These are phyloP conservation scores for Mycena maculata DNA, from an alignment of 768 basidiomycete species.

Conservation along the genomic window DNA sequence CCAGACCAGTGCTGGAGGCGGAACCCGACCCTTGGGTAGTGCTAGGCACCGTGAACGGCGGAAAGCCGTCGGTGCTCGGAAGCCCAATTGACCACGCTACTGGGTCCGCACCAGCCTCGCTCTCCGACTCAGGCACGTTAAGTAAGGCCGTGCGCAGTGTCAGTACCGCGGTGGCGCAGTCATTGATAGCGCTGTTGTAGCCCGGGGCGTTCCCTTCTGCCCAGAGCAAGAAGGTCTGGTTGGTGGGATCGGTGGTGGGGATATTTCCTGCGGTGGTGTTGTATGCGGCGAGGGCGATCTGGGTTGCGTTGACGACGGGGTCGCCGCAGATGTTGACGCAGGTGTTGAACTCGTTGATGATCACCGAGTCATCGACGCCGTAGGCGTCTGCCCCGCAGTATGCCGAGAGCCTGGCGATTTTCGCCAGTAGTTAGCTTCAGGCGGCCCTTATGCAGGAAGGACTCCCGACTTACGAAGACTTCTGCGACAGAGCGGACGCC, in stretches of 20 bases:
- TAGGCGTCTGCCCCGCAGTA: neutral
- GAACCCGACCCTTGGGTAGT: neutral
- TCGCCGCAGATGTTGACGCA: neutral
- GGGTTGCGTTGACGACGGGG: neutral
- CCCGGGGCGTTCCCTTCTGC: conserved; percentile 1
- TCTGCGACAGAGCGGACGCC: neutral
- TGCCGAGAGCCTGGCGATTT: neutral
- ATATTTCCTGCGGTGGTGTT: neutral
- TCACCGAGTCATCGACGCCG: neutral
- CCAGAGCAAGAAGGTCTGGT: neutral
- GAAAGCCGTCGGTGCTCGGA: conserved; percentile 1
- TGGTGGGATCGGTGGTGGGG: conserved; percentile 1
- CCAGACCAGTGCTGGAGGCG: conserved; percentile 1
- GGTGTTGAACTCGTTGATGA: neutral
- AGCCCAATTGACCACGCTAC: neutral
- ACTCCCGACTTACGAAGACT: conserved; percentile 1
- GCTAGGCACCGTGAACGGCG: neutral
- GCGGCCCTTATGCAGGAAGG: conserved; percentile 1
- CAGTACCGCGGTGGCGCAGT: neutral
- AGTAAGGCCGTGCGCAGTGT: neutral
- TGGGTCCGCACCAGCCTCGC: neutral
- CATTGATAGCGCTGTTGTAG: neutral
- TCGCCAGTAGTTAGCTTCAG: neutral
- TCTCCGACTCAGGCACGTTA: neutral
- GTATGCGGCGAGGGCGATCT: neutral